These are phyloP conservation scores for Phytophthora lateralis DNA, from an alignment of 352 stramenopile species.

Conservation along the genomic window DNA sequence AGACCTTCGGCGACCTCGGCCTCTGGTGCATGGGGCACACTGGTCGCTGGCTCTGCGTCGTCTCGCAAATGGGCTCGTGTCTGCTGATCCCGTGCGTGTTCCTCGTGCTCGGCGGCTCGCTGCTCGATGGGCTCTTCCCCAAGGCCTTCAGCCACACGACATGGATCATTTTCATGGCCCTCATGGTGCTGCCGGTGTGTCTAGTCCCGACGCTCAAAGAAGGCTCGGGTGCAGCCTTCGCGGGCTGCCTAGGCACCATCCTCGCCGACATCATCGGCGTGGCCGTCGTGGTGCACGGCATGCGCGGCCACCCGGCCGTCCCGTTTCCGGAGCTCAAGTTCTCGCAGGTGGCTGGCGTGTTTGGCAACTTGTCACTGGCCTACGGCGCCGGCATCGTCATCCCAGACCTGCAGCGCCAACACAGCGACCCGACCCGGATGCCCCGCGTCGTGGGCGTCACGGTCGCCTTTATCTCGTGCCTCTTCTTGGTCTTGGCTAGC, in stretches of 20 bases:
- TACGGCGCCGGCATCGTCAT: conserved; percentile 11
- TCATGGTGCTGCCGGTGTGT: conserved; percentile 12
- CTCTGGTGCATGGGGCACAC: conserved; percentile 2
- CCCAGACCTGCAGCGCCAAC: conserved; percentile 9
- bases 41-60: conserved; percentile 9
- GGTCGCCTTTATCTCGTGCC: conserved; percentile 27
- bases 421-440: conserved; percentile 14
- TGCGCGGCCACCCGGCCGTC: conserved; percentile 6
- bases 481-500: conserved; percentile 38
- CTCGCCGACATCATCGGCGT: conserved; percentile 10
- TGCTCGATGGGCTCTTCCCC: conserved; percentile 10
- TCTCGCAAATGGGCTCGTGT: conserved; percentile 20
- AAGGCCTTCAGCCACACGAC: conserved; percentile 5
- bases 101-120: conserved; percentile 7
- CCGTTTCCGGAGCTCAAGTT: conserved; percentile 14
- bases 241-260: conserved; percentile 5
- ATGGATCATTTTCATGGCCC: conserved; percentile 10
- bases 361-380: conserved; percentile 11
- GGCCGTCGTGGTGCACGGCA: conserved; percentile 9
- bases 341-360: conserved; percentile 13
- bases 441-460: conserved; percentile 7
- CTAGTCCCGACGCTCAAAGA: conserved; percentile 9
- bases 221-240: conserved; percentile 5
- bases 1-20: conserved; percentile 11
- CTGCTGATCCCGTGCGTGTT: conserved; percentile 14